Conservation (phyloP, 768 basidiomycete species). For the Tubosaeta sp. region DNA sequence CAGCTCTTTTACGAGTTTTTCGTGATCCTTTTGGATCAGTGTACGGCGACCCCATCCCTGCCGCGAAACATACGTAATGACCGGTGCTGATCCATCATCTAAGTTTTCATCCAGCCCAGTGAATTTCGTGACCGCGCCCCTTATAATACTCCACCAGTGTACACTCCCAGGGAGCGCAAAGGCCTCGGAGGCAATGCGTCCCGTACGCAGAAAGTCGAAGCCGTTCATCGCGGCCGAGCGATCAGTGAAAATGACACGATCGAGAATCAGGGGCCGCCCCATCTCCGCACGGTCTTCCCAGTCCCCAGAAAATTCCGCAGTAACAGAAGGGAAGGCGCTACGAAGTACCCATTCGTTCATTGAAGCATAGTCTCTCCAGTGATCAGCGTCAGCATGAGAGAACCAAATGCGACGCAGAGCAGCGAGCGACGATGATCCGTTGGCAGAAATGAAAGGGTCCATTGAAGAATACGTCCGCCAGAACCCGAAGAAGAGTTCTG, state of each 20-base stretch:
- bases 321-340: slow-evolving; percentile 73
- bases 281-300: slow-evolving; percentile 77
- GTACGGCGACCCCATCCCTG: slow-evolving; percentile 87
- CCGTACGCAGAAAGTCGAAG: slow-evolving; percentile 59
- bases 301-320: slow-evolving; percentile 78
- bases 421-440: slow-evolving; percentile 70
- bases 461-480: slow-evolving; percentile 89
- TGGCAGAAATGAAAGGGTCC: slow-evolving; percentile 60
- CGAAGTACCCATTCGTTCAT: slow-evolving; percentile 91
- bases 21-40: slow-evolving; percentile 73
- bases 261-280: slow-evolving; percentile 69
- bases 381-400: slow-evolving; percentile 62
- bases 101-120: slow-evolving; percentile 50
- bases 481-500: slow-evolving; percentile 88
- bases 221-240: slow-evolving; percentile 81
- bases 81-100: slow-evolving; percentile 55
- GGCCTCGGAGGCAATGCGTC: slow-evolving; percentile 71
- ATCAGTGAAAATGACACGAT: slow-evolving; percentile 85
- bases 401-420: slow-evolving; percentile 74
- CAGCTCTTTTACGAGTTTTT: slow-evolving; percentile 70
- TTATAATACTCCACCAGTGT: slow-evolving; percentile 82
- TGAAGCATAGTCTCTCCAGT: slow-evolving; percentile 87
- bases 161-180: slow-evolving; percentile 70
- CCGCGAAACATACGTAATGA: slow-evolving; percentile 90
- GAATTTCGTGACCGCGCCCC: slow-evolving; percentile 69